A percentile compares a stretch with the other conserved stretches of the same genome.
phyloP scores from a whole-genome alignment of 2,329 filamentous ascomycete species.

The Talaromyces sp. region DNA sequence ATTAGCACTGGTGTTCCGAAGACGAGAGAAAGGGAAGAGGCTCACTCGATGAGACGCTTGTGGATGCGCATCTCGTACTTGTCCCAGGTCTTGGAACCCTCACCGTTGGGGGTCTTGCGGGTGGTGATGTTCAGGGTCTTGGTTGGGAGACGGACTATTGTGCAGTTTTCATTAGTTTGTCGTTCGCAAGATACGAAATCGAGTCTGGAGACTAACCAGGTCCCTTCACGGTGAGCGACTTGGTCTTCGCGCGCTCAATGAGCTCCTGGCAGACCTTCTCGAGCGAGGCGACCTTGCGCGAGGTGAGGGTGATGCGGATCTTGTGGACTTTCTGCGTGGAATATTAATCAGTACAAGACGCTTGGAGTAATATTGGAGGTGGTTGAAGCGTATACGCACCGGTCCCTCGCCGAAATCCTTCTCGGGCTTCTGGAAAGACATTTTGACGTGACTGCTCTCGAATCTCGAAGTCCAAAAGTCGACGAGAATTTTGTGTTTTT shows the following conservation, averaged over 20 bases:
- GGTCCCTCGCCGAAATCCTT: slow-evolving; percentile 83
- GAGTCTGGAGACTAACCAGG: slow-evolving; percentile 41
- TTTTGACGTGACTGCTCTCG: slow-evolving; percentile 51
- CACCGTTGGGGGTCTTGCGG: slow-evolving; percentile 98
- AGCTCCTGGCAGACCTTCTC: slow-evolving; percentile 99
- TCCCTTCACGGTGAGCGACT: slow-evolving; percentile 98
- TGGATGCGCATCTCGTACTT: slow-evolving; percentile 98
- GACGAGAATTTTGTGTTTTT: not conserved
- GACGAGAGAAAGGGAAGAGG: slow-evolving; percentile 18
- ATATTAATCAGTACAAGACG: slow-evolving; percentile 5
- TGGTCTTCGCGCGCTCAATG: slow-evolving; percentile 96
- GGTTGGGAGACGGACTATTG: slow-evolving; percentile 82
- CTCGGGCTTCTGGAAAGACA: slow-evolving; percentile 94
- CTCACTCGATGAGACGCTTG: slow-evolving; percentile 93
- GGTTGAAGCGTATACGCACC: slow-evolving; percentile 46
- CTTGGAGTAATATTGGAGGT: not conserved
- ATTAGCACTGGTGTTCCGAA: not conserved
- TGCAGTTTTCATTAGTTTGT: not conserved
- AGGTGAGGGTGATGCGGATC: slow-evolving; percentile 97
- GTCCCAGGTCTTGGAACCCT: slow-evolving; percentile 99
- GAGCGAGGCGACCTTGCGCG: slow-evolving; percentile 87
- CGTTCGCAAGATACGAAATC: not conserved
- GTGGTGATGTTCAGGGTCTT: slow-evolving; percentile 96
- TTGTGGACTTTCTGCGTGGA: slow-evolving; percentile 76
- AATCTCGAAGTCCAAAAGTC: slow-evolving; percentile 23